These are phyloP conservation scores for Podila epigama DNA, from an alignment of 192 early-diverging fungal genomes.

Conservation along the genomic window DNA sequence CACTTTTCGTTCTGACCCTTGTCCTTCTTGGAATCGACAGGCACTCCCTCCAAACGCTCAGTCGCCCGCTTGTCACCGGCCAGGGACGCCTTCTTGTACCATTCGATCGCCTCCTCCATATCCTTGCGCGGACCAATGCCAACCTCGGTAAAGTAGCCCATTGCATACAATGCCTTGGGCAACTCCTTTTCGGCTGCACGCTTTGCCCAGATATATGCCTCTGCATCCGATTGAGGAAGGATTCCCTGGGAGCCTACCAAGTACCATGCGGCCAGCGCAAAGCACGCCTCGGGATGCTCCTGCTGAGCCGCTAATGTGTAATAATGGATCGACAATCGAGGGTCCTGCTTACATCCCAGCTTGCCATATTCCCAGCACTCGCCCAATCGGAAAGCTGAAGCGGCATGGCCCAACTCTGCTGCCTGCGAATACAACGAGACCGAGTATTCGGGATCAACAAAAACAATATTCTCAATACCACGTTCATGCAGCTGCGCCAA, in stretches of 20 bases:
- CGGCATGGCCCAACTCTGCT: constrained; percentile 69
- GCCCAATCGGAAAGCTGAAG: constrained; percentile 66
- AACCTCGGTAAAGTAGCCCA: constrained; percentile 72
- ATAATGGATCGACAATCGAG: constrained; percentile 62
- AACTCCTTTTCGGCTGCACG: constrained; percentile 66
- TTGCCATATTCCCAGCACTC: constrained; percentile 74
- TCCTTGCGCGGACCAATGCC: constrained; percentile 69
- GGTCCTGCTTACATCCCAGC: constrained; percentile 59
- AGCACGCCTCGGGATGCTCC: constrained; percentile 68
- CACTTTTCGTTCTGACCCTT: constrained; percentile 59
- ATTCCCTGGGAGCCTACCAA: constrained; percentile 63
- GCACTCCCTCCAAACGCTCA: constrained; percentile 59
- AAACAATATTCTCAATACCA: constrained; percentile 64
- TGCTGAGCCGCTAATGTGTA: constrained; percentile 71
- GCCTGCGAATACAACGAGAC: constrained; percentile 69
- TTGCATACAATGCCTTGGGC: constrained; percentile 68
- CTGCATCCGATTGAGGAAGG: constrained; percentile 67
- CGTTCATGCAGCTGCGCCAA: constrained; percentile 62
- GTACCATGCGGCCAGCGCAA: constrained; percentile 73
- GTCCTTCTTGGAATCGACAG: constrained; percentile 44
- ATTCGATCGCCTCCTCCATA: constrained; percentile 60
- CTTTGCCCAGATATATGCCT: constrained; percentile 71
- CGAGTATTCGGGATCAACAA: constrained; percentile 69
- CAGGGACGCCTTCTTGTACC: constrained; percentile 74
- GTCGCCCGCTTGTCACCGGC: constrained; percentile 69